These are phyloP conservation scores for Cercospora sp. DNA, from an alignment of 2,329 filamentous ascomycete genomes.

Conservation along the genomic window DNA sequence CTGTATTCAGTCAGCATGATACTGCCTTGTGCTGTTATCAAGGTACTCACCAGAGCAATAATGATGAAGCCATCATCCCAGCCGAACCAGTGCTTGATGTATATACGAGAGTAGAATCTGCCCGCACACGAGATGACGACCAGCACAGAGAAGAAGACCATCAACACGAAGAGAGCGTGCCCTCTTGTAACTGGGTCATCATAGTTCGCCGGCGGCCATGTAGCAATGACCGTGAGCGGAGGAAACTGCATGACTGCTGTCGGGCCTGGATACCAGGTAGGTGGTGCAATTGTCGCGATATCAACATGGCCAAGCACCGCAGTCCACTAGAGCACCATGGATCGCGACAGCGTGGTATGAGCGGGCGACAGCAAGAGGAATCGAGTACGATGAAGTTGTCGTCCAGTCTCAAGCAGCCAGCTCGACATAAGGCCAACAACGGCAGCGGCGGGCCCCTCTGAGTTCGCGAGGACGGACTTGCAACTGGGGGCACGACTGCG, in stretches of 20 bases:
- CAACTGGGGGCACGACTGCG: not conserved
- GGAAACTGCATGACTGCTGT: conserved; percentile 30
- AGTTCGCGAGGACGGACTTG: not conserved
- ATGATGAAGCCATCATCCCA: conserved; percentile 46
- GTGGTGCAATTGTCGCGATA: not conserved
- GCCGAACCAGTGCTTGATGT: conserved; percentile 46
- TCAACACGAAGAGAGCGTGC: conserved; percentile 42
- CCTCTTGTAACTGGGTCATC: conserved; percentile 45
- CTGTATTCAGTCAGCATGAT: not conserved
- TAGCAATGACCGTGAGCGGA: conserved; percentile 37
- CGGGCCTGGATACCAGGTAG: not conserved
- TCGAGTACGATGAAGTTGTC: not conserved
- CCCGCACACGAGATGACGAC: conserved; percentile 40
- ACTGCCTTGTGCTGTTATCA: not conserved
- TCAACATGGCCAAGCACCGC: conserved; percentile 9
- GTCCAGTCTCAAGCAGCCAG: not conserved
- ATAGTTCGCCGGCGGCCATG: conserved; percentile 46
- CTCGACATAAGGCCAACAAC: not conserved
- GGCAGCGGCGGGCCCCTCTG: not conserved
- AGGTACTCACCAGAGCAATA: conserved; percentile 40
- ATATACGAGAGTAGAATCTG: conserved; percentile 44
- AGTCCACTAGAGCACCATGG: not conserved
- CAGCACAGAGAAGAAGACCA: conserved; percentile 43
- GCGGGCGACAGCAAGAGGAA: not conserved
- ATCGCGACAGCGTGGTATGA: not conserved